Conservation (phyloP, 495 filamentous ascomycete species). For the Sphaerosporella brunnea region DNA sequence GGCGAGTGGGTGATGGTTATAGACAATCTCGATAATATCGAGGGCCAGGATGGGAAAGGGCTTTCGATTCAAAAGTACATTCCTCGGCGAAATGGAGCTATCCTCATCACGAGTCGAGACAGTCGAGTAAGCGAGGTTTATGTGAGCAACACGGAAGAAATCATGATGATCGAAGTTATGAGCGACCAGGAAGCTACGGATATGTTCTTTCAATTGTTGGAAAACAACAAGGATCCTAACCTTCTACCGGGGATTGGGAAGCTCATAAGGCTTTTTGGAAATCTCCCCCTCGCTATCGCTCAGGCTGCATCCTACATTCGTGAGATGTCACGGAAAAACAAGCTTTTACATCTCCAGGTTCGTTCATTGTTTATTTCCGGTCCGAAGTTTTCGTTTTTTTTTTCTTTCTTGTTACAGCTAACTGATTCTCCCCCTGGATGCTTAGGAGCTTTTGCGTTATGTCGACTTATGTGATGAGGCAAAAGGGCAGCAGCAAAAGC, state of each 20-base stretch:
- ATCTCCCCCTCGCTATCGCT: slow-evolving; percentile 30
- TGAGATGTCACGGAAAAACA: background rate
- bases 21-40: slow-evolving; percentile 31
- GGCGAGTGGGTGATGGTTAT: slow-evolving; percentile 30
- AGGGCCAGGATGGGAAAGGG: too few relatives aligned
- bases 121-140: slow-evolving; percentile 22
- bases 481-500: background rate
- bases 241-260: slow-evolving; percentile 23
- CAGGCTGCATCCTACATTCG: slow-evolving; percentile 33
- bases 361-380: too few relatives aligned
- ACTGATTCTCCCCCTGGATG: background rate
- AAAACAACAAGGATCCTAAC: background rate
- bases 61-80: background rate
- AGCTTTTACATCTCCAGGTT: too few relatives aligned
- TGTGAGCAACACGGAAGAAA: slow-evolving; percentile 9
- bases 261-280: slow-evolving; percentile 25
- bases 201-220: background rate
- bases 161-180: background rate
- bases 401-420: too few relatives aligned
- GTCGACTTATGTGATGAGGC: background rate
- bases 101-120: slow-evolving; percentile 30
- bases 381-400: too few relatives aligned
- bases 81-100: slow-evolving; percentile 20
- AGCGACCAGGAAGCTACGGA: background rate
- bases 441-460: background rate